These are phyloP conservation scores for Cladosporium sp. DNA, from an alignment of 2,329 filamentous ascomycete species.

Conservation along the genomic window DNA sequence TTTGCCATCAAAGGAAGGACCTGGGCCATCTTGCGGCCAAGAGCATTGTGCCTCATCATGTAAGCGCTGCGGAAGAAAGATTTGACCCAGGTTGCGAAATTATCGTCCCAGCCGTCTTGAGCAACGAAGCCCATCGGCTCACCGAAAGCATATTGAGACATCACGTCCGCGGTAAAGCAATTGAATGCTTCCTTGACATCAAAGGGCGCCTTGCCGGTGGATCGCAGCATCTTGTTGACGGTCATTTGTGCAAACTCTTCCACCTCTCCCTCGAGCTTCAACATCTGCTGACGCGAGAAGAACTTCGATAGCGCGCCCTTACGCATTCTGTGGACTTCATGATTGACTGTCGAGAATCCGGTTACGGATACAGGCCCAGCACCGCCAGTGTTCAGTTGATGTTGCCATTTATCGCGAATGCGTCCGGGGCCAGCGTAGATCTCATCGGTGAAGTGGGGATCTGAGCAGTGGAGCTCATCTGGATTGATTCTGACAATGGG, in stretches of 20 bases:
- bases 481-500: slow-evolving; percentile 42
- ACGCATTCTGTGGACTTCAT: slow-evolving; percentile 25
- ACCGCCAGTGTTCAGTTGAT: slow-evolving; percentile 8
- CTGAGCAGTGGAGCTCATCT: slow-evolving; percentile 40
- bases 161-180: slow-evolving; percentile 55
- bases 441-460: slow-evolving; percentile 33
- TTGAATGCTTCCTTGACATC: slow-evolving; percentile 32
- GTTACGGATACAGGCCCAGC: slow-evolving; percentile 9
- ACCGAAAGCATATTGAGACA: slow-evolving; percentile 52
- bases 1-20: slow-evolving; percentile 2
- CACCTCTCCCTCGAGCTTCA: slow-evolving; percentile 17
- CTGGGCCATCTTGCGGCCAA: slow-evolving; percentile 5
- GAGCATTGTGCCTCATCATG: slow-evolving; percentile 11
- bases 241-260: slow-evolving; percentile 46
- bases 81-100: slow-evolving; percentile 10
- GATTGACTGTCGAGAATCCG: slow-evolving; percentile 49
- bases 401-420: slow-evolving; percentile 17
- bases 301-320: slow-evolving; percentile 20
- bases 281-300: slow-evolving; percentile 22
- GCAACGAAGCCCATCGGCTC: slow-evolving; percentile 50
- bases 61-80: slow-evolving; percentile 12
- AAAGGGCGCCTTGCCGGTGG: slow-evolving; percentile 51
- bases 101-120: slow-evolving; percentile 29
- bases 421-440: slow-evolving; percentile 21
- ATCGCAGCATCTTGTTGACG: slow-evolving; percentile 52